Conservation (phyloP, 2,329 filamentous ascomycete species). For the Acarospora socialis region DNA sequence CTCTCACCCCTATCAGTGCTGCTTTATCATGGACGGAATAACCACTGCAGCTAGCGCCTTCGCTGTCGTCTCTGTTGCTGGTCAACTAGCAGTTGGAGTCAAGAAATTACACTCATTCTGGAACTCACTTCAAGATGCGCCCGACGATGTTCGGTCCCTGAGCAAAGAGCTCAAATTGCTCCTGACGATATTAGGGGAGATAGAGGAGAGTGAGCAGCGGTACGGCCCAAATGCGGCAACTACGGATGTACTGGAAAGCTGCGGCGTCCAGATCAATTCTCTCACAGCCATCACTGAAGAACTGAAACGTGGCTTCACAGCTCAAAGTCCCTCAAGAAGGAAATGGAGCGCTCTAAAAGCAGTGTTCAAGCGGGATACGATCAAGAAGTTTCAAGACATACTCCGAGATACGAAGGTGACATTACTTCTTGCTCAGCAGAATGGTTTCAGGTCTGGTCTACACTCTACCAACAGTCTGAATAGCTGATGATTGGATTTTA, state of each 20-base stretch:
- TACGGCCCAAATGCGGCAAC: background rate
- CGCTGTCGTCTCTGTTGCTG: slow-evolving; percentile 1
- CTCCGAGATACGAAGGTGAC: slow-evolving; percentile 5
- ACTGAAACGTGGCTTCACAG: slow-evolving; percentile 5
- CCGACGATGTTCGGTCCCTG: slow-evolving; percentile 4
- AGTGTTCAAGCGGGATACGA: background rate
- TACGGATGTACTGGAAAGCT: background rate
- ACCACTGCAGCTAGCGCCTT: slow-evolving; percentile 7
- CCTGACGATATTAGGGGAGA: slow-evolving; percentile 1
- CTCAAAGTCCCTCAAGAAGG: background rate
- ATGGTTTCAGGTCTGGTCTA: no score
- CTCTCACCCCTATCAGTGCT: no score
- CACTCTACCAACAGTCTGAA: no score
- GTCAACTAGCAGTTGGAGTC: slow-evolving; percentile 8
- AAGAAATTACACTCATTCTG: slow-evolving; percentile 9
- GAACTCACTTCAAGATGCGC: slow-evolving; percentile 6
- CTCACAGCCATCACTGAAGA: slow-evolving; percentile 2
- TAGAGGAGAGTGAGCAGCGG: slow-evolving; percentile 5
- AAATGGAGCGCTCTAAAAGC: slow-evolving; percentile 10
- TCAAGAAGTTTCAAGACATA: slow-evolving; percentile 6
- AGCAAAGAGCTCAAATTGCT: slow-evolving; percentile 3
- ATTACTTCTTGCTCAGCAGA: slow-evolving; percentile 3
- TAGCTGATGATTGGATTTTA: no score
- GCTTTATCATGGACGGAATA: slow-evolving; percentile 9
- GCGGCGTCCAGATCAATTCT: background rate